Percentiles rank a stretch among this genome's conserved stretches.
Evolutionary conservation across 1,284 basidiomycete genomes (phyloP).

Genomic region (Apiotrichum gamsii): DNA sequence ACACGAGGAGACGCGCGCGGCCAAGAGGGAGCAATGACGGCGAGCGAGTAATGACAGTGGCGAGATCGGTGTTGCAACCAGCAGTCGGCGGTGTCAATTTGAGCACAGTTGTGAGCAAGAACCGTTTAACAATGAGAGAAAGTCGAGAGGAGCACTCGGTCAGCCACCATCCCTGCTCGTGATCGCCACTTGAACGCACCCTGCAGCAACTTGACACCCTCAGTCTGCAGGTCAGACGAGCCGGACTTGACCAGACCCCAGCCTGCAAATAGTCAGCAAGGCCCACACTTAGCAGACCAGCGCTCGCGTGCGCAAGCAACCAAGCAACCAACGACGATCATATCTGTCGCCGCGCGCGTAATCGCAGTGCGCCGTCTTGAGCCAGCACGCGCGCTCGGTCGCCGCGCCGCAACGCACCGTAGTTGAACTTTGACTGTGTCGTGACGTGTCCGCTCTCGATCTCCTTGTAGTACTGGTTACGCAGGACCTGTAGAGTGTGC

Average conservation of each 20-base stretch:
- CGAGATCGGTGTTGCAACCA: no score
- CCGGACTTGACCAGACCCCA: conserved; percentile 93
- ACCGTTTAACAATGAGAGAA: no score
- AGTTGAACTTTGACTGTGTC: conserved; percentile 97
- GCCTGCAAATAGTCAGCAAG: no score
- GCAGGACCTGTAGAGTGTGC: conserved; percentile 58
- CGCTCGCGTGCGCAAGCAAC: no score
- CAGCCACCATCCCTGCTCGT: background rate
- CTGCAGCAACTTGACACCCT: conserved; percentile 86
- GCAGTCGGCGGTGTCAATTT: no score
- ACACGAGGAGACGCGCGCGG: background rate
- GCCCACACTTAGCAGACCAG: no score
- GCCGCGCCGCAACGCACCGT: conserved; percentile 58
- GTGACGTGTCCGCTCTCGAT: conserved; percentile 76
- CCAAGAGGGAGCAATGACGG: background rate
- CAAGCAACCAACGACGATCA: no score
- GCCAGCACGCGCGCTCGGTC: no score
- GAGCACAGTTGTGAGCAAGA: no score
- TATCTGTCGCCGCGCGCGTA: no score
- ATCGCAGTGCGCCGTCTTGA: no score
- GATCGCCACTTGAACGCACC: conserved; percentile 52
- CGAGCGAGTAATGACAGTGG: no score
- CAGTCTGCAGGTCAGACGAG: conserved; percentile 71
- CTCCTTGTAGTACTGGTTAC: conserved; percentile 83
- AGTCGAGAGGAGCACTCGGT: background rate